Conservation (phyloP, 192 early-diverging fungal genomes). For the Coemansia sp. region DNA sequence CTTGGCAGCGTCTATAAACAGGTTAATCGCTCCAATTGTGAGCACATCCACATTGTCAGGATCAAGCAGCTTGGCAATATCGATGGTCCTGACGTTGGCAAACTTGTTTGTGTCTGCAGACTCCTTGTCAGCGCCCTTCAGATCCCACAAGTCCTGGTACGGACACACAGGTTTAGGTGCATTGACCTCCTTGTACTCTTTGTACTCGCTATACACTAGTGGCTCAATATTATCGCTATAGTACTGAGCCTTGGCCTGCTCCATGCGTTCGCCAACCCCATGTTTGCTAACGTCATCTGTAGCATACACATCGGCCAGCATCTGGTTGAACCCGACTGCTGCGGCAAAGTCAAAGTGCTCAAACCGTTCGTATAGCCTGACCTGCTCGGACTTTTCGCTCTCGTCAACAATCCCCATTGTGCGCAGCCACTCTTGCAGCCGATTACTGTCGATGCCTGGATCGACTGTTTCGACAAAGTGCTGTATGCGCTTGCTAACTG, state of each 20-base stretch:
- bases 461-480: conserved; percentile 22
- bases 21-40: conserved; percentile 12
- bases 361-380: conserved; percentile 28
- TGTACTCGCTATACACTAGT: conserved; percentile 25
- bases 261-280: conserved; percentile 34
- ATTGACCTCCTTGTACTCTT: conserved; percentile 12
- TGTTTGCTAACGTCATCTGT: conserved; percentile 16
- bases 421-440: conserved; percentile 41
- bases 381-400: conserved; percentile 3
- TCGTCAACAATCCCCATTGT: conserved; percentile 33
- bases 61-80: conserved; percentile 8
- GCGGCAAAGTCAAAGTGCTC: conserved; percentile 36
- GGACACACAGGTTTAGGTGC: conserved; percentile 38
- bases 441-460: background rate
- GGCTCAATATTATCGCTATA: conserved; percentile 26
- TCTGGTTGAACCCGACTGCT: conserved; percentile 37
- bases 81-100: conserved; percentile 22
- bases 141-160: conserved; percentile 51
- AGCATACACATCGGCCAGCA: conserved; percentile 25
- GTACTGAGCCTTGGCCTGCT: conserved; percentile 35
- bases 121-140: background rate
- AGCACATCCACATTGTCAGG: conserved; percentile 7
- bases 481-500: conserved; percentile 23
- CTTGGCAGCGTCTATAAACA: conserved; percentile 8
- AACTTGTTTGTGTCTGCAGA: conserved; percentile 14